Evolutionary conservation across 225 moss, liverwort and hornwort species (phyloP).

Genomic region (Asterella californica): DNA sequence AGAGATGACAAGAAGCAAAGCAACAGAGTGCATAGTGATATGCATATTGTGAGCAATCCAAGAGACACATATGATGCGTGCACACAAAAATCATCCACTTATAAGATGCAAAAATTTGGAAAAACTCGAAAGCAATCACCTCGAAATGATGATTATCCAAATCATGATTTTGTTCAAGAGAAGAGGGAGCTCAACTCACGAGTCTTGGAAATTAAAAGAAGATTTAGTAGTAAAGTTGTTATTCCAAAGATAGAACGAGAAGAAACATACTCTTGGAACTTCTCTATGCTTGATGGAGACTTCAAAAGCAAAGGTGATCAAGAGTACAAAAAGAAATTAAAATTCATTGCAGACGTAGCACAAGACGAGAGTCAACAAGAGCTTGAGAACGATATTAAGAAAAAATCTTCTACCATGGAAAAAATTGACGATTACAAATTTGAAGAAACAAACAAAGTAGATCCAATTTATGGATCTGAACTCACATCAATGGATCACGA

Average conservation of each 20-base stretch:
- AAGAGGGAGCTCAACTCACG: constrained; percentile 6
- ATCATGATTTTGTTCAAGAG: neutral
- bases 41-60: neutral
- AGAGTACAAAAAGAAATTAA: neutral
- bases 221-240: constrained; percentile 25
- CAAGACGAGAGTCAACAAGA: constrained; percentile 1
- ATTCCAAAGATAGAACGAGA: constrained; percentile 1
- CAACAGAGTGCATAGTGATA: constrained; percentile 6
- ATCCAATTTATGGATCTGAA: neutral
- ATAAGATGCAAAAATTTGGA: neutral
- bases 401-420: neutral
- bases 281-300: neutral
- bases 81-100: constrained; percentile 5
- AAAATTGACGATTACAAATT: neutral
- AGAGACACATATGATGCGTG: neutral
- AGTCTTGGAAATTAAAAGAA: constrained; percentile 3
- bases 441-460: neutral
- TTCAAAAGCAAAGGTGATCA: neutral
- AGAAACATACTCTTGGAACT: neutral
- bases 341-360: neutral
- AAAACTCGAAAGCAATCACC: neutral
- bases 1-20: constrained; percentile 1
- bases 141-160: neutral
- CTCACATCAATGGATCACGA: neutral
- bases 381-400: neutral